phyloP scores from a whole-genome alignment of 23 red algal genomes.

The Agarophyton chilense region DNA sequence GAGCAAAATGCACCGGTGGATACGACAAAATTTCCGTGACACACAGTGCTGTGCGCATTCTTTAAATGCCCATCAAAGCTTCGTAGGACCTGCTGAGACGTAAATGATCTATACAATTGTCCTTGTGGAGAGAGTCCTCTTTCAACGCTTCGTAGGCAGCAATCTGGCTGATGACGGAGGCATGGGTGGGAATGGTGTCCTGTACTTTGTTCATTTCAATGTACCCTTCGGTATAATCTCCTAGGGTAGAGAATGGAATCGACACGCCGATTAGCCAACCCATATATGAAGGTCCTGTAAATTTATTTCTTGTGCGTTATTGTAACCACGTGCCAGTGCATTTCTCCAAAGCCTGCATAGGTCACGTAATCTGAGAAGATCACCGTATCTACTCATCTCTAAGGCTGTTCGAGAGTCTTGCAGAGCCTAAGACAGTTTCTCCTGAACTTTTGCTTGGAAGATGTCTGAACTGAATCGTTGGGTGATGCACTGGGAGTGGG shows the following conservation, averaged over 20 bases:
- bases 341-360: constrained; percentile 9
- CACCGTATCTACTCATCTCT: neutral
- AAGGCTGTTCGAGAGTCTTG: neutral
- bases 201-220: constrained; percentile 63
- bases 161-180: constrained; percentile 39
- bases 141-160: constrained; percentile 23
- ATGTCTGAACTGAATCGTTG: no score
- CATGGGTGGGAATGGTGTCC: constrained; percentile 84
- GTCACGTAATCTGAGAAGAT: neutral
- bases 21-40: neutral
- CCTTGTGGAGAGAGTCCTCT: neutral
- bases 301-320: neutral
- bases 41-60: neutral
- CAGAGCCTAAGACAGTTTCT: neutral
- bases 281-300: constrained; percentile 33
- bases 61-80: constrained; percentile 2
- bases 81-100: neutral
- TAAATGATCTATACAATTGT: neutral
- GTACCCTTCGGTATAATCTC: constrained; percentile 37
- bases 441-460: neutral
- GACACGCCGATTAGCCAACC: constrained; percentile 80
- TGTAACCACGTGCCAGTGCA: neutral
- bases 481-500: no score
- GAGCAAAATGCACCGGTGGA: constrained; percentile 32
- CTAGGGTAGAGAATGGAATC: constrained; percentile 71